These are phyloP conservation scores for Monosporascus sp. DNA, from an alignment of 2,329 filamentous ascomycete genomes.

Conservation along the genomic window DNA sequence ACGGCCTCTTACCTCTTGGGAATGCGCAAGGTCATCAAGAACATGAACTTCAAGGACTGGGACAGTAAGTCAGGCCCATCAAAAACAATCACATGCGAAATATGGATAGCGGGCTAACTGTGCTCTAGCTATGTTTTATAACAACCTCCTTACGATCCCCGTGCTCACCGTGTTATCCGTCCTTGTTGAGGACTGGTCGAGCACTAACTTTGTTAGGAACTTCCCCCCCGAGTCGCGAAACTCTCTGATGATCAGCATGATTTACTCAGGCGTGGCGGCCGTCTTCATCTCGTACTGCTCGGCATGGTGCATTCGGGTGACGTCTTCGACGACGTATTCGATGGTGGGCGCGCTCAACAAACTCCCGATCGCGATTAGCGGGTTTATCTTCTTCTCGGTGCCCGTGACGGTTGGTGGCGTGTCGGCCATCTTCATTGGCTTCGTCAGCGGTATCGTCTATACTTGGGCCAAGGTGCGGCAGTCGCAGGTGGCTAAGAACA, in stretches of 20 bases:
- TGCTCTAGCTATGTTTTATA: constrained; percentile 91
- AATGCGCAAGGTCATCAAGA: constrained; percentile 98
- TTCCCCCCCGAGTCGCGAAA: constrained; percentile 81
- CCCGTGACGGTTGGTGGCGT: constrained; percentile 90
- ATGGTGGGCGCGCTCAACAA: constrained; percentile 99
- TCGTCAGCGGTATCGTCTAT: constrained; percentile 88
- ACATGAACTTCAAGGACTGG: constrained; percentile 99
- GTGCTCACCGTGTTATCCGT: constrained; percentile 79
- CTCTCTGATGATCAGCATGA: constrained; percentile 77
- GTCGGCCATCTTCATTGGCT: constrained; percentile 85
- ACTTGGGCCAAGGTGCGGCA: constrained; percentile 81
- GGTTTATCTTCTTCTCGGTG: constrained; percentile 90
- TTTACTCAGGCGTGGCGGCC: constrained; percentile 86
- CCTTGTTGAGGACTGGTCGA: constrained; percentile 86
- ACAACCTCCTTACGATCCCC: constrained; percentile 95
- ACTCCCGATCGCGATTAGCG: constrained; percentile 87
- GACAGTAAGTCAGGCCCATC: constrained; percentile 66
- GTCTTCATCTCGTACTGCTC: constrained; percentile 99
- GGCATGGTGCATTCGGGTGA: constrained; percentile 96
- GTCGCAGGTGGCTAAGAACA: constrained; percentile 58
- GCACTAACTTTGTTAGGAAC: constrained; percentile 75
- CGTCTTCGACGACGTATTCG: constrained; percentile 94
- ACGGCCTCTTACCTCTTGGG: constrained; percentile 82
- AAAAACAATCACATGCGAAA: background rate
- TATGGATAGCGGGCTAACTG: constrained; percentile 23